A percentile compares a stretch with the other conserved stretches of the same genome.
Evolutionary conservation across 2,329 filamentous ascomycete species (phyloP).

Genomic region (Gaeumannomyces sp.): DNA sequence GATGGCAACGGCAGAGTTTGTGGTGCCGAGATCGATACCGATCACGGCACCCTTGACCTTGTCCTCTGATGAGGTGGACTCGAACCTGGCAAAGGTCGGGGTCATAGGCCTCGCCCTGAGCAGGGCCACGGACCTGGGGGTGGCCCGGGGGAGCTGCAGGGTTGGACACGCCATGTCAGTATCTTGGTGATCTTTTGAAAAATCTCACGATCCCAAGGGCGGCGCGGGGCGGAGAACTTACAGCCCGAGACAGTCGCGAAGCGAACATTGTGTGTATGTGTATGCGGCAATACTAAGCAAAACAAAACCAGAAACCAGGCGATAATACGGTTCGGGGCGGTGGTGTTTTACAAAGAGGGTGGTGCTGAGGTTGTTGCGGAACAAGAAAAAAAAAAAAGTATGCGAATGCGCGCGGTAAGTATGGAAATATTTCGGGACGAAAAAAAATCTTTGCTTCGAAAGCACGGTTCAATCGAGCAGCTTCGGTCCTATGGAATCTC

Average conservation of each 20-base stretch:
- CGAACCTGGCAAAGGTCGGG: constrained; percentile 71
- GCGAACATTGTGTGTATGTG: constrained; percentile 57
- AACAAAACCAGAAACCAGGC: constrained; percentile 23
- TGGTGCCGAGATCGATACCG: constrained; percentile 95
- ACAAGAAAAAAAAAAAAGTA: constrained; percentile 18
- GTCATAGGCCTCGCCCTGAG: constrained; percentile 60
- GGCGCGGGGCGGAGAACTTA: constrained; percentile 42
- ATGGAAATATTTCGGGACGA: constrained; percentile 3
- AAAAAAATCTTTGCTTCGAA: constrained; percentile 8
- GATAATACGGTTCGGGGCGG: constrained; percentile 27
- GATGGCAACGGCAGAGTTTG: constrained; percentile 93
- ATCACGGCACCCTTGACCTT: constrained; percentile 96
- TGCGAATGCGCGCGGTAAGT: constrained; percentile 11
- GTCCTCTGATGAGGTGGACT: constrained; percentile 58
- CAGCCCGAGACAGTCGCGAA: constrained; percentile 66
- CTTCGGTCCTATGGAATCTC: constrained; percentile 9
- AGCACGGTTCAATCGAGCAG: constrained; percentile 6
- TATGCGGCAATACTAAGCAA: constrained; percentile 11
- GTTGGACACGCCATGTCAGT: constrained; percentile 18
- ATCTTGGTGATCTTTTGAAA: constrained; percentile 8
- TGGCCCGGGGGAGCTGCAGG: constrained; percentile 68
- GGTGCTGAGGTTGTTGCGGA: constrained; percentile 15
- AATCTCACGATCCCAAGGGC: constrained; percentile 13
- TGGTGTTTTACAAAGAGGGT: constrained; percentile 26
- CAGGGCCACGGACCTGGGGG: constrained; percentile 59